Percentiles rank a stretch among this genome's conserved stretches.
phyloP scores from a whole-genome alignment of 257 asterid genomes.

The Solanum ossicruentum region DNA sequence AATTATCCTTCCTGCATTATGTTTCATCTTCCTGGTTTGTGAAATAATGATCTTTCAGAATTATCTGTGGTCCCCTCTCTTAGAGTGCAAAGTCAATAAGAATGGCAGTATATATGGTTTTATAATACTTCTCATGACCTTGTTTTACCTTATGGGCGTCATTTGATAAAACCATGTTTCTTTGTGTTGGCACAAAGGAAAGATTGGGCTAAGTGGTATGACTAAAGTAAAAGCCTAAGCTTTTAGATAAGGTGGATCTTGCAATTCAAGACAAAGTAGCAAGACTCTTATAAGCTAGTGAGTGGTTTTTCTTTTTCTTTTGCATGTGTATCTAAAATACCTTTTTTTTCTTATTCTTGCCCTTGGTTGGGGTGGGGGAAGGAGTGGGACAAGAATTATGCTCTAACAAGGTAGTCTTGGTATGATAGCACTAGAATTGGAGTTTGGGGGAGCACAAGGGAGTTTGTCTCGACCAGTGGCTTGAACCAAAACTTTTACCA shows the following conservation, averaged over 20 bases:
- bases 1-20: neutral
- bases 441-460: neutral
- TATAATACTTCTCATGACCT: neutral
- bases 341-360: neutral
- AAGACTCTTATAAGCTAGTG: neutral
- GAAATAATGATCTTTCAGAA: neutral
- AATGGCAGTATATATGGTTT: neutral
- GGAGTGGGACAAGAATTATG: neutral
- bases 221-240: neutral
- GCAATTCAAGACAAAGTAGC: neutral
- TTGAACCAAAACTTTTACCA: neutral
- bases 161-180: neutral
- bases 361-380: neutral
- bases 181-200: neutral
- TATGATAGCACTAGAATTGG: neutral
- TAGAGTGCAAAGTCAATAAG: neutral
- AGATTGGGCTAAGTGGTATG: neutral
- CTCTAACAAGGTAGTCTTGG: neutral
- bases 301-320: neutral
- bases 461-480: neutral
- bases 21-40: neutral
- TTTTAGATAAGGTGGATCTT: neutral
- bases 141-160: neutral
- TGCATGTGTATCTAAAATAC: neutral
- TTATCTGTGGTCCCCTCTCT: neutral